Percentiles rank a stretch among this genome's conserved stretches.
These are phyloP conservation scores for Leishmania martiniquensis DNA, from an alignment of 208 protist genomes.

Conservation along the genomic window DNA sequence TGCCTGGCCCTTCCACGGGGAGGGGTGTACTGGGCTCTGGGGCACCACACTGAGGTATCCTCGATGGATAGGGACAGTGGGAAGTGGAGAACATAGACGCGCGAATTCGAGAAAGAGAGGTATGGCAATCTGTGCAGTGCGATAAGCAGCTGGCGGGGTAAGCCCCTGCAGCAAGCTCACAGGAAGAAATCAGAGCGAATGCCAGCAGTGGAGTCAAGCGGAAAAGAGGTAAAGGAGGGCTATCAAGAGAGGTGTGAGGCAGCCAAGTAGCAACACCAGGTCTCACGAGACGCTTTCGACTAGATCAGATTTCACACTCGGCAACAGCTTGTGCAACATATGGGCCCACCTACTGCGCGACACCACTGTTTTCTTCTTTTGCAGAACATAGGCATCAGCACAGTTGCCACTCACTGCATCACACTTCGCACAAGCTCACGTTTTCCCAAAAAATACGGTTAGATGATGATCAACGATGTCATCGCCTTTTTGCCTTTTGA, in stretches of 20 bases:
- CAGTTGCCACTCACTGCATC: too few species aligned
- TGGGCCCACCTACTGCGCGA: neutral
- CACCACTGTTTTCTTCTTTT: neutral
- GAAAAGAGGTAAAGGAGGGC: neutral
- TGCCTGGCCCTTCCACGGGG: neutral
- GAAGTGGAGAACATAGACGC: neutral
- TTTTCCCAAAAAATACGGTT: neutral
- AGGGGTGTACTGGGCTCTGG: neutral
- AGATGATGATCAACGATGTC: neutral
- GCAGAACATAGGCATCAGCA: neutral
- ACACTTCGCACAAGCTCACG: neutral
- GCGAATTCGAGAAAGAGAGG: neutral
- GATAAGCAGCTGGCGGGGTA: neutral
- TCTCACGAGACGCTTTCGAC: neutral
- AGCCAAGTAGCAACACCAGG: neutral
- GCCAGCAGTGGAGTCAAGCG: neutral
- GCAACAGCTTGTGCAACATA: neutral
- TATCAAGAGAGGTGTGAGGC: neutral
- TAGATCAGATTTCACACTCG: neutral
- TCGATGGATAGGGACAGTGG: neutral
- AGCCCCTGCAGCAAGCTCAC: neutral
- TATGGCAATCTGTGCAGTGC: neutral
- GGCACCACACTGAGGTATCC: neutral
- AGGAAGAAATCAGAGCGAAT: neutral
- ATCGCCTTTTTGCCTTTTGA: neutral